These are phyloP conservation scores for Sisymbrium altissimum DNA, from an alignment of 345 rosid species.

Conservation along the genomic window DNA sequence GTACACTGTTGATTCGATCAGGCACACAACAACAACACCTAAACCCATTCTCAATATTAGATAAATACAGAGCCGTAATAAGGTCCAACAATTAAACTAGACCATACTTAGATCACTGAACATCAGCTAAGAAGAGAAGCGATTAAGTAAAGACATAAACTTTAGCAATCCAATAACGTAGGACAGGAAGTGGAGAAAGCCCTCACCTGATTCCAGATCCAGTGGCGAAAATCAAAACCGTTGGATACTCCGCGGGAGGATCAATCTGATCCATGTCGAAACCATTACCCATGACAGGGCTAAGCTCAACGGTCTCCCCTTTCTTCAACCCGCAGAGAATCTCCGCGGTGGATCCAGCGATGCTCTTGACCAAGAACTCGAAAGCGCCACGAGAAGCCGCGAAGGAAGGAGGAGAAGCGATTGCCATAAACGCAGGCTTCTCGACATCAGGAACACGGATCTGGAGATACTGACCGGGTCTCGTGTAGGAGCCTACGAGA, in stretches of 20 bases:
- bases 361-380: constrained; percentile 83
- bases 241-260: constrained; percentile 59
- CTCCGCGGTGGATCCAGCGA: constrained; percentile 90
- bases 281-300: constrained; percentile 74
- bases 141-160: neutral
- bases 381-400: constrained; percentile 59
- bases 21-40: neutral
- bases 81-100: neutral
- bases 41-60: neutral
- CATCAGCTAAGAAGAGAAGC: neutral
- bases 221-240: constrained; percentile 87
- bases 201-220: constrained; percentile 91
- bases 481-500: constrained; percentile 58
- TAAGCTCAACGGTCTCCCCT: constrained; percentile 87
- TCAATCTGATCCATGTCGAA: constrained; percentile 58
- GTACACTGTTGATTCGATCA: neutral
- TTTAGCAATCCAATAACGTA: neutral
- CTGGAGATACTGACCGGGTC: constrained; percentile 90
- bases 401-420: constrained; percentile 77
- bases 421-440: constrained; percentile 77
- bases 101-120: neutral
- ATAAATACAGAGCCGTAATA: constrained; percentile 8
- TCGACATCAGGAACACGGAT: constrained; percentile 62
- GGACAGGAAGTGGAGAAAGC: neutral
- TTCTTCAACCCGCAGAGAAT: constrained; percentile 66